Conservation (phyloP, 176 grass and related monocot genomes). For the Saccharum officinarum region DNA sequence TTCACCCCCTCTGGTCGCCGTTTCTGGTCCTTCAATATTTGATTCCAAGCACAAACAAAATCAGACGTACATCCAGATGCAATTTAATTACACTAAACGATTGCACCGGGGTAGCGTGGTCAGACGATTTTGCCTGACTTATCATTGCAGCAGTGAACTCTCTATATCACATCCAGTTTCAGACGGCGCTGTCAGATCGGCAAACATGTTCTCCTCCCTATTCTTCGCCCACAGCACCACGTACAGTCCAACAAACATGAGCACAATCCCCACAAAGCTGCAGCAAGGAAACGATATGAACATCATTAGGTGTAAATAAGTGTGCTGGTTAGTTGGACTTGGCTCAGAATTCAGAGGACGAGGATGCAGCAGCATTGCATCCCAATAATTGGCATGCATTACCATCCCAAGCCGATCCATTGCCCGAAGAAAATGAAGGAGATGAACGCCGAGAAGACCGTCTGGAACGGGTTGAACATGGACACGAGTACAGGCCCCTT, state of each 20-base stretch:
- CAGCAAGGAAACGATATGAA: background rate
- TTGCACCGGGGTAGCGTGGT: too few relatives aligned
- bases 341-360: background rate
- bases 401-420: constrained; percentile 50
- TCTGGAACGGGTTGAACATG: constrained; percentile 63
- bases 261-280: constrained; percentile 51
- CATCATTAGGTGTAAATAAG: background rate
- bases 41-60: too few relatives aligned
- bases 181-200: background rate
- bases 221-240: constrained; percentile 66
- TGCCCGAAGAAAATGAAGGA: constrained; percentile 46
- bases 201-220: constrained; percentile 35
- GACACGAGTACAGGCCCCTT: constrained; percentile 55
- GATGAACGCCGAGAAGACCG: constrained; percentile 35
- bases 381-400: background rate
- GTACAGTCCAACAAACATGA: constrained; percentile 76
- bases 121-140: background rate
- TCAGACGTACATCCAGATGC: too few relatives aligned
- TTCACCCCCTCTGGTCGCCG: too few relatives aligned
- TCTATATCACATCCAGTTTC: constrained; percentile 36
- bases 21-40: too few relatives aligned
- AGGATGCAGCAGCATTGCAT: background rate
- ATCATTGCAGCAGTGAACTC: constrained; percentile 23
- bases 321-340: background rate
- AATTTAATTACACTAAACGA: too few relatives aligned